Percentiles rank a stretch among this genome's conserved stretches.
phyloP scores from a whole-genome alignment of 257 asterid genomes.

The Primulina eburnea region DNA sequence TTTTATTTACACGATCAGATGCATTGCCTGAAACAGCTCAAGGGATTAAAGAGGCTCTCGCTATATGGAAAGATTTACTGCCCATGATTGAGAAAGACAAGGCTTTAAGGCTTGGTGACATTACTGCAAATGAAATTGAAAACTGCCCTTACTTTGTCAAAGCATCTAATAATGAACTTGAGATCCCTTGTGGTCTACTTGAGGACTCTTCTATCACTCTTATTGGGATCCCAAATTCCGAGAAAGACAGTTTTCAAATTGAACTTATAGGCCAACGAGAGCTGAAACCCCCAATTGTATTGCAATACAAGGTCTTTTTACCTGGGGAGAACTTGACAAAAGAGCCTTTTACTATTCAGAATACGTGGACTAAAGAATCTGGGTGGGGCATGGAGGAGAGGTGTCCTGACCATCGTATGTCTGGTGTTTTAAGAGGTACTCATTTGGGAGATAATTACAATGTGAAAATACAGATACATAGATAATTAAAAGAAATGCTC shows the following conservation, averaged over 20 bases:
- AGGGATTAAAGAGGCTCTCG: constrained; percentile 78
- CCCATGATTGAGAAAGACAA: constrained; percentile 33
- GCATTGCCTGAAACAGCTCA: constrained; percentile 76
- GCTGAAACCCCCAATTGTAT: constrained; percentile 56
- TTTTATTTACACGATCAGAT: constrained; percentile 71
- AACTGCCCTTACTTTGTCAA: constrained; percentile 58
- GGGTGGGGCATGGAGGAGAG: constrained; percentile 90
- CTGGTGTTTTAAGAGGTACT: constrained; percentile 46
- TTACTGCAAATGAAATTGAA: constrained; percentile 9
- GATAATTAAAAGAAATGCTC: neutral
- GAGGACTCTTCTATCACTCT: constrained; percentile 83
- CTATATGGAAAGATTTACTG: constrained; percentile 51
- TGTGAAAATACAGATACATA: neutral
- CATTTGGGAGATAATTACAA: neutral
- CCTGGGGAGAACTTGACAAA: constrained; percentile 79
- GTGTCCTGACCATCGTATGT: constrained; percentile 68
- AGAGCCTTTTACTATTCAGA: constrained; percentile 64
- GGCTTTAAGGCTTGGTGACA: constrained; percentile 27
- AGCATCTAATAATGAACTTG: constrained; percentile 34
- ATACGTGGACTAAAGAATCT: constrained; percentile 70
- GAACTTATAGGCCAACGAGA: constrained; percentile 65
- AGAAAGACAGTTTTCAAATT: constrained; percentile 55
- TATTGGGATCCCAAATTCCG: constrained; percentile 68
- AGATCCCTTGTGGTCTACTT: constrained; percentile 83
- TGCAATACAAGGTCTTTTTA: constrained; percentile 59